Base-by-base conservation (phyloP, 129 eudicot species). In the Ambrosia artemisiifolia region DNA sequence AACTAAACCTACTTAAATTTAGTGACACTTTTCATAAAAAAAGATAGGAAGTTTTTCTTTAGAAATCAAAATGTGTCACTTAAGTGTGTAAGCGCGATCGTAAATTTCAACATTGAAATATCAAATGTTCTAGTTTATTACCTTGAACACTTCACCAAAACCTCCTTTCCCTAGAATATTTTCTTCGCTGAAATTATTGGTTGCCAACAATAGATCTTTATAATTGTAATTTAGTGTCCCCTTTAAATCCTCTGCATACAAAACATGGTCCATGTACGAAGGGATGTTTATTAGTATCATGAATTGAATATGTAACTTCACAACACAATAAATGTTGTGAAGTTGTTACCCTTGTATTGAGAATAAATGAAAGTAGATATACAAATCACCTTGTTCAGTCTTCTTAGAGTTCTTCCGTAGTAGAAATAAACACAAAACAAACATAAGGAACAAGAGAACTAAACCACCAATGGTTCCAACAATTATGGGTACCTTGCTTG, bases 101-200 rank as follows among this genome's bases (percentile, higher is more conserved):
- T 5, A 36, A 36, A 36, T 36, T 8, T 36, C 7, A 5, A 7
- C 8, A 36, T 36, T 36, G 8, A 36, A 8, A 36, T 36, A 36
- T 7, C 8, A 36, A 36, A 24, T 24, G 28, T 24, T 24, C 28
- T 24, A 24, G 43, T 36, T 3, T 2, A 44, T 44, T 36, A 70
- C 51, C 74, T 70, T 70, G 72, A 17, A 85, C 20, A 85, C 89
- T 51, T 78, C 86, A 33, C 89, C 86, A 33, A 85, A 85, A 34
- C 86, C 84, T 33, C 89, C 89, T 78, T 78, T 63, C 30, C 89
- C 89, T 19, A 81, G 65, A 68, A 75, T 85, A 67, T 24, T 24
- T 24, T 24, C 28, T 24, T 24, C 1, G 28, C 28, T 24, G 28
- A 24, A 24, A 24, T 24, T 24, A 24, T 75, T 78, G 13, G 79